A percentile compares a stretch with the other conserved stretches of the same genome.
Conservation (phyloP, 352 stramenopile species). For the Pythium phragmitis region DNA sequence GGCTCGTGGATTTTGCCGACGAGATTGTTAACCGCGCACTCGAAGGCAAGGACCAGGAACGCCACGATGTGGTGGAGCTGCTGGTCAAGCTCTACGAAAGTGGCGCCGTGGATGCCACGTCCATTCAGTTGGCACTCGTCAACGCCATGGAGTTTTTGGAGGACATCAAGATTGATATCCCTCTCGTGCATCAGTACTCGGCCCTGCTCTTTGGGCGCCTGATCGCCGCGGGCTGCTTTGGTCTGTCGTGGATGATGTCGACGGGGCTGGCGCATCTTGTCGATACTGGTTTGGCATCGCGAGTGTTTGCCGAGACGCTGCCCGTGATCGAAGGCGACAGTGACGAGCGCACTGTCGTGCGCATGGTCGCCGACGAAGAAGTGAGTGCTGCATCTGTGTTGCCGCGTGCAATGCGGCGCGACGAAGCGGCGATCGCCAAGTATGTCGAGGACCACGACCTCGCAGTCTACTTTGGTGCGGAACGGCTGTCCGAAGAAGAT, state of each 20-base stretch:
- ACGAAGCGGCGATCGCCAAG: constrained; percentile 45
- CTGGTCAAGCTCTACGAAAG: constrained; percentile 76
- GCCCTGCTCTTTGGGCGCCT: constrained; percentile 71
- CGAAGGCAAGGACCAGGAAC: constrained; percentile 73
- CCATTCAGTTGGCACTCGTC: constrained; percentile 67
- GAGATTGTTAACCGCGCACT: constrained; percentile 67
- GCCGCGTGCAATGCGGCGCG: constrained; percentile 35
- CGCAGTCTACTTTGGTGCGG: constrained; percentile 58
- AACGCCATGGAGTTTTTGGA: constrained; percentile 83
- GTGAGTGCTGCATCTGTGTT: constrained; percentile 54
- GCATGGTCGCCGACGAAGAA: constrained; percentile 82
- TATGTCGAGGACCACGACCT: constrained; percentile 71
- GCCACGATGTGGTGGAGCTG: constrained; percentile 67
- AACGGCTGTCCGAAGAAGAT: constrained; percentile 19
- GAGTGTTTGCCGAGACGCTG: constrained; percentile 74
- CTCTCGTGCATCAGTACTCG: constrained; percentile 78
- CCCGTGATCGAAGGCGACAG: constrained; percentile 73
- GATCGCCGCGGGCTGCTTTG: constrained; percentile 78
- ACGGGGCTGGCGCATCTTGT: constrained; percentile 50
- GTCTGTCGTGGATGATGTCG: constrained; percentile 78
- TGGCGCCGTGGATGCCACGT: constrained; percentile 59
- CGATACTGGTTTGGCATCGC: constrained; percentile 59
- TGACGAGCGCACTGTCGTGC: constrained; percentile 57
- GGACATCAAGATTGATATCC: constrained; percentile 85
- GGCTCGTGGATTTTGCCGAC: constrained; percentile 67